Evolutionary conservation across 352 stramenopile species (phyloP), one percentile per base, ranked within the genome.

Genomic region (Peronospora farinosa): DNA sequence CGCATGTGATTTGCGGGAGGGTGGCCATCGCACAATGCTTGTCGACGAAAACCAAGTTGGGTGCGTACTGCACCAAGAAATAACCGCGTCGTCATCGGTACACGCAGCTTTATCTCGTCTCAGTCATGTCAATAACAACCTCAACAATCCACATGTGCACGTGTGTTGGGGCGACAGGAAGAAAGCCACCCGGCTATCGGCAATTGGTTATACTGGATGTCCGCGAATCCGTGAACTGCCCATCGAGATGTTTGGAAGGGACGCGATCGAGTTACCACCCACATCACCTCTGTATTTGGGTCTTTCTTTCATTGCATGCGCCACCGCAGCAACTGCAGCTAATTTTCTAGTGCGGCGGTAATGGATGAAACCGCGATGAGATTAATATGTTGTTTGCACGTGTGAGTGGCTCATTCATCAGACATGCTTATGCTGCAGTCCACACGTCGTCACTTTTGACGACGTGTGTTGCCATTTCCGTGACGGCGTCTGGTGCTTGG

Each of bases 231-330:
- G 16, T 27, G 48, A 54, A 15, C 36, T 65, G 19, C n/a, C 39
- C 13, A 52, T 74, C 2, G 42, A 69, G 8, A 51, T 67, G 13
- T 23, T 66, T 0, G 55, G 51, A 17, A 48, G 38, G 27, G 41
- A 53, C 12, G 51, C 47, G 5, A 32, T 17, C 9, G 49, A 57
- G 28, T 43, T 55, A 9, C 32, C 54, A 5, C 45, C 53, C 28
- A 69, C 60, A 9, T 70, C 71, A 3, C 63, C 65, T 1, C 40
- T 79, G 15, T 70, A 72, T 50, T 50, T 82, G 23, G 68, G 71
- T 31, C 49, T 82, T n/a, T 78, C 71, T 3, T 63, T 82, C 32
- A 65, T 82, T 9, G 71, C 66, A 2, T 82, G 71, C 15, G 71
- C 68, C 21, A 79, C 66, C 0, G 68, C 69, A 15, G 71, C 68